Base-by-base conservation (phyloP, 768 basidiomycete species). In the Pholiota molesta region DNA sequence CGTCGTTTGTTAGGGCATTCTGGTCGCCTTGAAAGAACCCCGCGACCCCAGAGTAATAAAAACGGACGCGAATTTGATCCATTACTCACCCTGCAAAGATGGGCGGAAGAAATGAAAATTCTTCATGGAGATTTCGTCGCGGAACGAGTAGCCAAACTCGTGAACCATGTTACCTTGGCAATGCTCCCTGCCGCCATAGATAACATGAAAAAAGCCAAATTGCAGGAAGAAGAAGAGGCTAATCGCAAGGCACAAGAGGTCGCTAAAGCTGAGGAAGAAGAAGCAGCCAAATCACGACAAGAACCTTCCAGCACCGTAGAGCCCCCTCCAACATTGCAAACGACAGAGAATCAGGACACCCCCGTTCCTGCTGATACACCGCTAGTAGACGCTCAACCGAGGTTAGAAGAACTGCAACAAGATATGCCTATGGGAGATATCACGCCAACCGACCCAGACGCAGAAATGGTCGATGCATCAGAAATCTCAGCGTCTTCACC, bases 21-120 rank as follows among this genome's bases (percentile, higher is more conserved):
- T n/a, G 80, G 87, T 23, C 84, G 89, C 40, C 79, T 89, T 26
- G 92, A 92, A 68, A 79, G 87, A 57, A 81, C 77, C 37, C 65
- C 80, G 59, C 68, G 83, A 66, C 62, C 75, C 7, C 69, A 72
- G 40, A 72, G 72, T 31, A 71, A 74, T 52, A 77, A 75, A 62
- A 85, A 87, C 62, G 81, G 76, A 42, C 86, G 86, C 39, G 87
- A 87, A 49, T 88, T 94, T 53, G 88, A 91, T 33, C 94, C 95
- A 1, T 76, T 93, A 58, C 80, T 91, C 10, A 97, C 95, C 1
- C 71, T 89, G 31, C 91, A 94, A 68, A 85, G 96, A 60, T 98
- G 96, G 96, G 78, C 84, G 1, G 95, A 97, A 71, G 95, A 97
- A 73, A 87, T 86, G 62, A 92, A 91, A 69, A 87, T 92, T 33